Percentiles rank a stretch among this genome's conserved stretches.
Conservation (phyloP, 371 early-diverging fungal genomes). For the Mucor ambiguus region DNA sequence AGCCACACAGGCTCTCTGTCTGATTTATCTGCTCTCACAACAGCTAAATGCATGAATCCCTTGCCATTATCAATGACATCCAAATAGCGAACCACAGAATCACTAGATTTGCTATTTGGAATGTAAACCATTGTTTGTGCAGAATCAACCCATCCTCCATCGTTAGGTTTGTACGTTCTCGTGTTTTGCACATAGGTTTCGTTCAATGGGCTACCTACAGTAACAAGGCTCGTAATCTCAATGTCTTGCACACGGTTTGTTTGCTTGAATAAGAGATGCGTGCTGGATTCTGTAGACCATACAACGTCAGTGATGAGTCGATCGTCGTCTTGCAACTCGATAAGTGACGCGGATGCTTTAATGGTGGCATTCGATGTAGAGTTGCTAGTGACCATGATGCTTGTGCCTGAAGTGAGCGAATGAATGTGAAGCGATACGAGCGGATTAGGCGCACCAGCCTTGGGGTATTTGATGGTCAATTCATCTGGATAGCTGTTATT, state of each 20-base stretch:
- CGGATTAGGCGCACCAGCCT: constrained; percentile 89
- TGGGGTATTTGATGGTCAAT: constrained; percentile 83
- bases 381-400: constrained; percentile 33
- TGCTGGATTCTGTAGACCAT: constrained; percentile 70
- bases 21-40: constrained; percentile 42
- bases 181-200: constrained; percentile 35
- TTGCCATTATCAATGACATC: constrained; percentile 74
- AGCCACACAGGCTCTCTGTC: constrained; percentile 57
- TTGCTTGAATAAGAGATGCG: constrained; percentile 69
- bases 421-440: constrained; percentile 65
- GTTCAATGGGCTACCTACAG: constrained; percentile 8
- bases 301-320: constrained; percentile 75
- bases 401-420: not conserved
- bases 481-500: constrained; percentile 72
- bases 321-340: constrained; percentile 66
- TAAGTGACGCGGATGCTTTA: constrained; percentile 12
- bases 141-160: constrained; percentile 76
- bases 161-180: constrained; percentile 58
- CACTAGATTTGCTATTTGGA: constrained; percentile 26
- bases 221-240: constrained; percentile 63
- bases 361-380: constrained; percentile 16
- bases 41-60: constrained; percentile 82
- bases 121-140: constrained; percentile 47
- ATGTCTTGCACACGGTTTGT: constrained; percentile 90
- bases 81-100: constrained; percentile 59